Evolutionary conservation across 1,139 yeast species (phyloP), one percentile per base, ranked within the genome.

Genomic region (Suhomyces maxii): DNA sequence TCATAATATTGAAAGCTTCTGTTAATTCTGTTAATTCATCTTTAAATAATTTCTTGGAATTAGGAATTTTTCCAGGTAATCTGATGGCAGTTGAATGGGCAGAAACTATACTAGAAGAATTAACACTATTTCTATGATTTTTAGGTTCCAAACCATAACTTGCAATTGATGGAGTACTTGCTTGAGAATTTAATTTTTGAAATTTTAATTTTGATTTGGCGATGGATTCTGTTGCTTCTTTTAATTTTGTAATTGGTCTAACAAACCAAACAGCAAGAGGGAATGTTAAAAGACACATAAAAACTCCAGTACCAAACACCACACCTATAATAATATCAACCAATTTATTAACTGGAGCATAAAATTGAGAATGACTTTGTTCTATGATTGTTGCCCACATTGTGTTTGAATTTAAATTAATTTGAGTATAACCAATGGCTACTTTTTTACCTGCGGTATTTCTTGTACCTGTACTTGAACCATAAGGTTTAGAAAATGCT

Each of bases 21-120:
- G 95, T 84, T 42, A 91, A 71, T 56, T 89, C 96, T 0, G 93
- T 86, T 42, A 91, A 76, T 65, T 93, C 99, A 69, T 93, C 97
- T 43, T 82, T 77, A 59, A 89, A 83, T 39, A 86, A 64, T 40
- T 85, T 73, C 45, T 80, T 73, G n/a, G 82, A 73, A 28, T 68
- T 69, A 1, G 82, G 80, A 7, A 84, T 83, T 48, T 80, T 69
- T 1, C 79, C 71, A 0, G 84, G 82, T 26, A 73, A 59, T 39
- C 73, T 56, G 37, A 73, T 72, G 6, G 73, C 80, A 13, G 73
- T 63, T 6, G 77, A 68, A 50, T 68, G 63, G 10, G 64, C 66
- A 0, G 73, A 66, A 2, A 63, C 61, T 7, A 68, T 65, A 25
- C 63, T 54, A 26, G 62, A 61, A 5, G 73, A 60, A 32, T 56